These are phyloP conservation scores for Suillus fuscotomentosus DNA, from an alignment of 768 basidiomycete genomes.

Conservation along the genomic window DNA sequence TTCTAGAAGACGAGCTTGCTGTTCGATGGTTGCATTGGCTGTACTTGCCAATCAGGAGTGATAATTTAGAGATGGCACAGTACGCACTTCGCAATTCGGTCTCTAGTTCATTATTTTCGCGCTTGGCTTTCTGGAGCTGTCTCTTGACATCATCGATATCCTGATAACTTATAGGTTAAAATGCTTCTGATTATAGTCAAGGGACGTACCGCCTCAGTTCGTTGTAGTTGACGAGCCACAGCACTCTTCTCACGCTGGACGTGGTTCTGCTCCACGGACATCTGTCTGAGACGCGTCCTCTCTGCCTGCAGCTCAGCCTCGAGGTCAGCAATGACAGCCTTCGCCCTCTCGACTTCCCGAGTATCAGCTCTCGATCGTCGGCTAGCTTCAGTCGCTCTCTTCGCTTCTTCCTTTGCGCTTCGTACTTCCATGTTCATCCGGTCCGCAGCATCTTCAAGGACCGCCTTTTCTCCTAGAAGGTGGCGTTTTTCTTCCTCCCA, in stretches of 20 bases:
- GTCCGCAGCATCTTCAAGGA: constrained; percentile 68
- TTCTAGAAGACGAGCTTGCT: constrained; percentile 70
- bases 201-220: constrained; percentile 66
- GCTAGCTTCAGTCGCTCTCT: constrained; percentile 48
- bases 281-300: constrained; percentile 58
- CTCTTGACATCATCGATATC: constrained; percentile 77
- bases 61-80: background rate
- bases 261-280: constrained; percentile 62
- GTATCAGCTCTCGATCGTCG: constrained; percentile 49
- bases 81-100: constrained; percentile 66
- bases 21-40: constrained; percentile 70
- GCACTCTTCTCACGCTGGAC: constrained; percentile 65
- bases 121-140: constrained; percentile 67
- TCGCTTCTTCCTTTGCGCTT: constrained; percentile 55
- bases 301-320: constrained; percentile 73
- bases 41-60: constrained; percentile 14
- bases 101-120: constrained; percentile 73
- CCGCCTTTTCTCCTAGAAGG: constrained; percentile 67
- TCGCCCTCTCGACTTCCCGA: constrained; percentile 74
- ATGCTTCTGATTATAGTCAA: background rate
- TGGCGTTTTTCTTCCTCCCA: constrained; percentile 69
- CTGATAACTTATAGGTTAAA: constrained; percentile 35
- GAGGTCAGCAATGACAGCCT: constrained; percentile 60
- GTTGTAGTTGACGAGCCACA: constrained; percentile 59
- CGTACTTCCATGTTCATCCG: constrained; percentile 63